Evolutionary conservation across 495 filamentous ascomycete species (phyloP).

Genomic region (Xylaria scruposa): DNA sequence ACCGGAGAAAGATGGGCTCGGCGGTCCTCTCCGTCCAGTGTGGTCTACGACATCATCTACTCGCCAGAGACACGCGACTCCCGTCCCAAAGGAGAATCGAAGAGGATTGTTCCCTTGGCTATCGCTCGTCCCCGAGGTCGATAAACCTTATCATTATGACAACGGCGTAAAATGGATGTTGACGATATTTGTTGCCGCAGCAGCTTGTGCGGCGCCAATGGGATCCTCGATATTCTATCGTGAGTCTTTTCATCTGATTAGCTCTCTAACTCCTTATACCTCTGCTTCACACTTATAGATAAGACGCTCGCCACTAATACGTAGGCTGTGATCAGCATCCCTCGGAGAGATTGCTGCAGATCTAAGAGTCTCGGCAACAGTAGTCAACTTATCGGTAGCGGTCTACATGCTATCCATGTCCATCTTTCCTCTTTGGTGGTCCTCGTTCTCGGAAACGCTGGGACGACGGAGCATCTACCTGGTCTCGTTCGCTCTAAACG

Average conservation of each 20-base stretch:
- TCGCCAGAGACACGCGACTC: slow-evolving; percentile 46
- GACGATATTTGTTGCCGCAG: slow-evolving; percentile 78
- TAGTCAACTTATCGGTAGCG: slow-evolving; percentile 83
- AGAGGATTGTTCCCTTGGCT: slow-evolving; percentile 78
- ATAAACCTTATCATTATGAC: slow-evolving; percentile 74
- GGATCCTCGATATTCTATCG: slow-evolving; percentile 86
- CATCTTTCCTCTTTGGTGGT: slow-evolving; percentile 96
- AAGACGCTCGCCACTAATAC: not conserved
- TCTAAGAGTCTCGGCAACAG: slow-evolving; percentile 67
- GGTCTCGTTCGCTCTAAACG: slow-evolving; percentile 78
- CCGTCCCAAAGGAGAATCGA: slow-evolving; percentile 70
- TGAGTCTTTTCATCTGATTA: slow-evolving; percentile 50
- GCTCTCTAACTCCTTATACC: not conserved
- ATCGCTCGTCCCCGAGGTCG: slow-evolving; percentile 81
- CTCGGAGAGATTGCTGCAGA: slow-evolving; percentile 72
- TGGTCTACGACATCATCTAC: slow-evolving; percentile 47
- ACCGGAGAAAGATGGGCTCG: slow-evolving; percentile 30
- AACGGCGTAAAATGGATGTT: slow-evolving; percentile 82
- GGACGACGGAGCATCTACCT: slow-evolving; percentile 89
- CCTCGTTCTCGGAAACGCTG: slow-evolving; percentile 81
- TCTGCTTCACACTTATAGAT: slow-evolving; percentile 25
- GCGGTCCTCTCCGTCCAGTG: slow-evolving; percentile 26
- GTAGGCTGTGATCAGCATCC: slow-evolving; percentile 61
- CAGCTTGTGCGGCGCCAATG: slow-evolving; percentile 79
- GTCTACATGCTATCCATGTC: slow-evolving; percentile 91